Base-by-base conservation (phyloP, 352 stramenopile species). In the Sclerospora graminicola region DNA sequence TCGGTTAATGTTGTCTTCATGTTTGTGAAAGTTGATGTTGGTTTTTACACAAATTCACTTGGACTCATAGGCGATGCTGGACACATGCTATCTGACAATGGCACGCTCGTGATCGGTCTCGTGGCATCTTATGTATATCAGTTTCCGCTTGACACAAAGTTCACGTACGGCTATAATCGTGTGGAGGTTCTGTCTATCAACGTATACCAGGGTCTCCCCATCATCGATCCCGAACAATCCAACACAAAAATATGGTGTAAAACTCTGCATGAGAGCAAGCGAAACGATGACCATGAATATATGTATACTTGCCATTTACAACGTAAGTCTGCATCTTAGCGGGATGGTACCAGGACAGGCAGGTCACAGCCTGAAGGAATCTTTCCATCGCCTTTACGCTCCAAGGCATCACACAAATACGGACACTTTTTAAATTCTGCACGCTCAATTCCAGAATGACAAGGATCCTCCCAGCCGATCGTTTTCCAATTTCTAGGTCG, bases 191-290 rank as follows among this genome's bases (percentile, higher is more conserved):
- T n/a, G n/a, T n/a, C n/a, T n/a, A n/a, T n/a, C n/a, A n/a, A n/a
- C n/a, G n/a, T n/a, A n/a, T n/a, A n/a, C n/a, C n/a, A n/a, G n/a
- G n/a, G n/a, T n/a, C n/a, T n/a, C n/a, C 66, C 66, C 19, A 31
- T n/a, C 63, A 75, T 75, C 8, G 66, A 79, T 1, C 63, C 63
- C 1, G 66, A 79, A 11, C 57, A 63, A 29, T 79, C 60, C 41
- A 79, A 41, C 4, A 75, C 66, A 24, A 79, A 73, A 5, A 79
- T 35, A 16, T 79, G 66, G 28, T 73, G 66, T 21, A 56, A 9
- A 21, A 51, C 42, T 2, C 54, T 0, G 41, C 31, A 19, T 75
- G 66, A 28, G 48, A 65, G 16, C 66, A 78, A 26, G 29, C 18
- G 30, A 78, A 72, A 8, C 43, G 37, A n/a, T n/a, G n/a, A n/a